Conservation (phyloP, 768 basidiomycete genomes). For the Rhizopogon roseolus region DNA sequence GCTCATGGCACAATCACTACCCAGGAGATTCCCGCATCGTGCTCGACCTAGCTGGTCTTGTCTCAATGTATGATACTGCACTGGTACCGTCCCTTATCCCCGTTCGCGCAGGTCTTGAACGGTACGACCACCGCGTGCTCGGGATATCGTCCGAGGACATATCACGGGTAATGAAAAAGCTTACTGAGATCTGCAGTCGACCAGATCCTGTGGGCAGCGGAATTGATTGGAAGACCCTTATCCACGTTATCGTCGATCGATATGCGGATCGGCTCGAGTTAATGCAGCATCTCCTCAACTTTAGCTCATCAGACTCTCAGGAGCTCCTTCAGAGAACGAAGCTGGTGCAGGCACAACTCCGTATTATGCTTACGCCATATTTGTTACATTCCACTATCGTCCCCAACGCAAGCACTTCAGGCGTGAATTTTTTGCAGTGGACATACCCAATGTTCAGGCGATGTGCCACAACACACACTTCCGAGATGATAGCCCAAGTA, state of each 20-base stretch:
- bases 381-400: slow-evolving; percentile 5
- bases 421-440: slow-evolving; percentile 4
- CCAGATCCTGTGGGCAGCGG: slow-evolving; percentile 18
- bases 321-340: slow-evolving; percentile 5
- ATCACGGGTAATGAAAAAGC: neutral
- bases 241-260: slow-evolving; percentile 33
- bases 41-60: slow-evolving; percentile 14
- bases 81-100: slow-evolving; percentile 14
- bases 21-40: slow-evolving; percentile 21
- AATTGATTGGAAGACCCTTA: slow-evolving; percentile 38
- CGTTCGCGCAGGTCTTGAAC: slow-evolving; percentile 8
- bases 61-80: slow-evolving; percentile 22
- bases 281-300: slow-evolving; percentile 31
- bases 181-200: slow-evolving; percentile 2
- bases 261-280: slow-evolving; percentile 39
- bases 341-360: slow-evolving; percentile 14
- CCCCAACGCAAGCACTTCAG: slow-evolving; percentile 2
- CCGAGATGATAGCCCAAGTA: neutral
- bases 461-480: slow-evolving; percentile 7
- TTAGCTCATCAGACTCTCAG: slow-evolving; percentile 8
- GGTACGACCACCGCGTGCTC: slow-evolving; percentile 14
- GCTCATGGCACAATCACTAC: slow-evolving; percentile 16
- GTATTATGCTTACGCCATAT: slow-evolving; percentile 11
- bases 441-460: slow-evolving; percentile 3
- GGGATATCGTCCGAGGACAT: slow-evolving; percentile 11